These are phyloP conservation scores for Phytophthora chlamydospora DNA, from an alignment of 352 stramenopile genomes.

Conservation along the genomic window DNA sequence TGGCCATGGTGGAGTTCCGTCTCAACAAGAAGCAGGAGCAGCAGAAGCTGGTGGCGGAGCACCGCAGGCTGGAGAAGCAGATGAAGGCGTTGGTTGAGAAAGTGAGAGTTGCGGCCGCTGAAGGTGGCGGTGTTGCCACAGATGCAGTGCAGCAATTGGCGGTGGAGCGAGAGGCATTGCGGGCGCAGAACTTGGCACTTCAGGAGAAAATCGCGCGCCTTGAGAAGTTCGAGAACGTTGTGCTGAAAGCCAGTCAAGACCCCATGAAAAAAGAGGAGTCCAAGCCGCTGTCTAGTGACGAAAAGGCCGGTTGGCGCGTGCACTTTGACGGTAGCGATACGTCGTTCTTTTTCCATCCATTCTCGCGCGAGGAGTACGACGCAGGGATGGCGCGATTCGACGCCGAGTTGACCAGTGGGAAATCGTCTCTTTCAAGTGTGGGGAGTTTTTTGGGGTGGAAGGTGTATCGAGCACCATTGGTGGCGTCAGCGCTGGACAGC, in stretches of 20 bases:
- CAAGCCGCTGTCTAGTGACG: constrained; percentile 4
- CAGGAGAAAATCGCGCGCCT: constrained; percentile 31
- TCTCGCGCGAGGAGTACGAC: constrained; percentile 26
- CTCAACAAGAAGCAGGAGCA: constrained; percentile 45
- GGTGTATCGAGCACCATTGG: constrained; percentile 25
- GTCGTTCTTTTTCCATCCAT: constrained; percentile 41
- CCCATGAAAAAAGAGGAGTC: constrained; percentile 27
- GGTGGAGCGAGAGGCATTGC: constrained; percentile 35
- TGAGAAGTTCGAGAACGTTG: constrained; percentile 20
- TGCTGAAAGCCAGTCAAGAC: constrained; percentile 22
- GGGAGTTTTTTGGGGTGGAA: constrained; percentile 39
- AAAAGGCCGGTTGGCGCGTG: constrained; percentile 20
- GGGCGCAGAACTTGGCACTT: constrained; percentile 39
- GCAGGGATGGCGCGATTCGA: constrained; percentile 27
- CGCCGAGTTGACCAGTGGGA: neutral
- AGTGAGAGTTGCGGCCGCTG: constrained; percentile 7
- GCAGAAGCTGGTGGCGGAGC: constrained; percentile 33
- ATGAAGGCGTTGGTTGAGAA: constrained; percentile 31
- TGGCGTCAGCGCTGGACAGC: constrained; percentile 31
- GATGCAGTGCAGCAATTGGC: constrained; percentile 26
- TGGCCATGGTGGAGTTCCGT: constrained; percentile 46
- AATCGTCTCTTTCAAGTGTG: constrained; percentile 7
- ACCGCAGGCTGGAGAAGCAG: constrained; percentile 33
- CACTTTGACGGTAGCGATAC: constrained; percentile 17
- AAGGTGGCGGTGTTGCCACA: constrained; percentile 3